These are phyloP conservation scores for Skeletonema marinoi DNA, from an alignment of 108 stramenopile genomes.

Conservation along the genomic window DNA sequence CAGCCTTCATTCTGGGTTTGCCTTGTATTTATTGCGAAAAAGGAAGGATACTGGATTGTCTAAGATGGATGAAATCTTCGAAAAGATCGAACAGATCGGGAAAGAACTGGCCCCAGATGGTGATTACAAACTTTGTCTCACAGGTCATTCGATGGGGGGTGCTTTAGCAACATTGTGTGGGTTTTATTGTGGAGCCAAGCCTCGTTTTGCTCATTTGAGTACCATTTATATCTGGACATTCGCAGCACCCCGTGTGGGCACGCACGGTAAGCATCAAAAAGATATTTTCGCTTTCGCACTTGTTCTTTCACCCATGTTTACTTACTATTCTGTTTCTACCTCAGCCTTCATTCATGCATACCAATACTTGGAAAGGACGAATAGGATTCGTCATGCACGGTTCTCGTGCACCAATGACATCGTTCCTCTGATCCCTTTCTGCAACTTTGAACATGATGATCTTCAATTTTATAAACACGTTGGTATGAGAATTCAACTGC, in stretches of 20 bases:
- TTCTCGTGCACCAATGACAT: constrained; percentile 13
- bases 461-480: constrained; percentile 9
- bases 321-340: neutral
- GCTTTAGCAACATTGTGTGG: constrained; percentile 48
- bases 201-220: constrained; percentile 17
- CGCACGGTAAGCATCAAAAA: neutral
- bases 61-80: constrained; percentile 28
- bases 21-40: constrained; percentile 21
- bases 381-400: constrained; percentile 23
- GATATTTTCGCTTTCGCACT: neutral
- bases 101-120: constrained; percentile 21
- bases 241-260: constrained; percentile 33
- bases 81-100: constrained; percentile 19
- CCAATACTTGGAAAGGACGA: constrained; percentile 22
- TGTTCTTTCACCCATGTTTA: neutral
- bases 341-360: constrained; percentile 26
- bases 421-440: constrained; percentile 18
- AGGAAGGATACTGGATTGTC: constrained; percentile 21
- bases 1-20: constrained; percentile 21
- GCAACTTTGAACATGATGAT: constrained; percentile 21
- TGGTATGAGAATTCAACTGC: constrained; percentile 16
- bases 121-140: constrained; percentile 26
- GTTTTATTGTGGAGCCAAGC: constrained; percentile 27
- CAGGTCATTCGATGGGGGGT: constrained; percentile 48
- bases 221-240: constrained; percentile 22